Evolutionary conservation across 148 eudicot genomes (phyloP).

Genomic region (Chenopodium berlandieri): DNA sequence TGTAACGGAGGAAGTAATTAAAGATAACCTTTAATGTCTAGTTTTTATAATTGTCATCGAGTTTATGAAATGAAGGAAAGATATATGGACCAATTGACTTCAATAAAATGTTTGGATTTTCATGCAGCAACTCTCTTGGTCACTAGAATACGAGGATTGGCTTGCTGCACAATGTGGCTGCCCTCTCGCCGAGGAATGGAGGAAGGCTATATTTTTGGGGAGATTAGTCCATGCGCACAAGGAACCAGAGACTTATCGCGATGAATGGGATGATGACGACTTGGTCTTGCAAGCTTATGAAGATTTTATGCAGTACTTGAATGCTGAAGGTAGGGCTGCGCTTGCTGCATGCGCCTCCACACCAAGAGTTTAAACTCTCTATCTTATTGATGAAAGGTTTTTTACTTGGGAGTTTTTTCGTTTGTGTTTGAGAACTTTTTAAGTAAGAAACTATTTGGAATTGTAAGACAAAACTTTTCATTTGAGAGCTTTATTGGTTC

Average conservation of each 20-base stretch:
- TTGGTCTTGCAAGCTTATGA: conserved; percentile 31
- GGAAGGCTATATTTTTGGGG: conserved; percentile 48
- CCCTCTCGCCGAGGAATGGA: conserved; percentile 66
- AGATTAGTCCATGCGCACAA: conserved; percentile 13
- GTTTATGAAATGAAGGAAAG: too few species aligned
- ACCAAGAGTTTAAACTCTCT: too few species aligned
- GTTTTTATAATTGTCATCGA: too few species aligned
- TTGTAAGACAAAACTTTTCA: too few species aligned
- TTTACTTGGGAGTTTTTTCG: too few species aligned
- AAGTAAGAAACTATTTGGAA: too few species aligned
- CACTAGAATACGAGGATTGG: conserved; percentile 69
- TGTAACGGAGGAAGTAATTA: too few species aligned
- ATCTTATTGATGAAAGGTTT: too few species aligned
- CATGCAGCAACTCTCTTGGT: conserved; percentile 31
- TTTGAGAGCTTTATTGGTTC: too few species aligned
- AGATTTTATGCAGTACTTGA: conserved; percentile 6
- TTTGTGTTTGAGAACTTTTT: too few species aligned
- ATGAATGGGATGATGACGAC: conserved; percentile 56
- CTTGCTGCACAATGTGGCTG: conserved; percentile 50
- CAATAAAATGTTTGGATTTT: background rate
- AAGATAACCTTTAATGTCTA: too few species aligned
- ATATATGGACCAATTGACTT: background rate
- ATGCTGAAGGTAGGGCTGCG: background rate
- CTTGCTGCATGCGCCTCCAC: background rate
- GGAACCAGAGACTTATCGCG: conserved; percentile 60